Evolutionary conservation across 1,284 basidiomycete genomes (phyloP), one percentile per base, ranked within the genome.

Genomic region (Ceratobasidium theobromae): DNA sequence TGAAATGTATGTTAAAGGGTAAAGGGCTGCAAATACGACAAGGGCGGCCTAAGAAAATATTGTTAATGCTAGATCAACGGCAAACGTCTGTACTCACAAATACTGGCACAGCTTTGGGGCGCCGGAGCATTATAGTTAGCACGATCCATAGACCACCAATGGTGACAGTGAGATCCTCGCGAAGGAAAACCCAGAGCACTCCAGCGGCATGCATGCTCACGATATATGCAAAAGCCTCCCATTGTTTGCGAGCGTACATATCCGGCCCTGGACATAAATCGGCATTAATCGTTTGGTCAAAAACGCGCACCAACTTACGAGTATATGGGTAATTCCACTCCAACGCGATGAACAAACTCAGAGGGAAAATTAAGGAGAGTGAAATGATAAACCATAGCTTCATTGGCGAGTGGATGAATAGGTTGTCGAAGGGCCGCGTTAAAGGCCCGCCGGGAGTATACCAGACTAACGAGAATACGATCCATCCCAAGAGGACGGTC

Each of bases 391-490:
- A 46, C 45, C 68, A 68, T 3, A 71, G 65, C 23, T 68, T 64
- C 25, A 71, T 12, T 8, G 70, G 70, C n/a, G 65, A 43, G 53
- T 71, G 70, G 28, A 71, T 70, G 35, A 65, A 65, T 6, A 70
- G 16, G 38, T 69, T 8, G 71, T 77, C 52, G 66, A 69, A 41
- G 70, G 74, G 51, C 69, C 74, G 40, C 73, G 76, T 64, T 25
- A 64, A 23, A 4, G 38, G 16, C 69, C 72, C 21, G 72, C 70
- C 32, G 71, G 76, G 21, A 66, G 77, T 49, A 72, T 77, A 16
- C 71, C 70, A 66, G 69, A 73, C 18, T 74, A 78, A 68, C 66
- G 77, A 16, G 68, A 74, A 51, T 49, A 49, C 67, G 38, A 70
- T 52, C 68, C 69, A 71, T 5, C 68, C 51, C 5, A 71, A 41